Evolutionary conservation across 2,329 filamentous ascomycete genomes (phyloP).

Genomic region (Diaporthe aspalathi): DNA sequence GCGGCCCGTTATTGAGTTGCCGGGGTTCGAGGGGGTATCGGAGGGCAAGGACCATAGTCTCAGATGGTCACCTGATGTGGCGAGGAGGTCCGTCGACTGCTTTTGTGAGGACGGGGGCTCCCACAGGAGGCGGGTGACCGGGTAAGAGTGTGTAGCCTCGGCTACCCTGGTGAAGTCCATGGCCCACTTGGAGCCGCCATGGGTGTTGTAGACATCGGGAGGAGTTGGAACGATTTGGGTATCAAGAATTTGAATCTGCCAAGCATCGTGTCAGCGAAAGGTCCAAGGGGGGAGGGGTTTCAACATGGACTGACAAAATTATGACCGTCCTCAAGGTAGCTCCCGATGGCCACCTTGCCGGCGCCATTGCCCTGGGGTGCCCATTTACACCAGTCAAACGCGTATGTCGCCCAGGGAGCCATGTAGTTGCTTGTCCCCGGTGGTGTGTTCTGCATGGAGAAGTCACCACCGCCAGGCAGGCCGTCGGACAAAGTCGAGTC

Average conservation of each 20-base stretch:
- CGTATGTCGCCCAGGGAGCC: slow-evolving; percentile 94
- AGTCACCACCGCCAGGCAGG: slow-evolving; percentile 69
- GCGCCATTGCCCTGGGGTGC: slow-evolving; percentile 81
- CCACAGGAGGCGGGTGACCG: slow-evolving; percentile 94
- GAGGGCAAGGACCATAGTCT: slow-evolving; percentile 91
- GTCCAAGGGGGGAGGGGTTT: neutral
- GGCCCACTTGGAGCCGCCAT: slow-evolving; percentile 76
- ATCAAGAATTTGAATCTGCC: slow-evolving; percentile 95
- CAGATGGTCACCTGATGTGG: slow-evolving; percentile 94
- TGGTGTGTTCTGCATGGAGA: slow-evolving; percentile 74
- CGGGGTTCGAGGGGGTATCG: slow-evolving; percentile 69
- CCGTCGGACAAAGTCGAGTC: slow-evolving; percentile 84
- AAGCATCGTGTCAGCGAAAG: slow-evolving; percentile 20
- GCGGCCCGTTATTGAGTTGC: slow-evolving; percentile 74
- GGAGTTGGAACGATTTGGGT: slow-evolving; percentile 81
- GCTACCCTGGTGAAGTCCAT: slow-evolving; percentile 94
- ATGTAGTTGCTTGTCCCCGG: slow-evolving; percentile 90
- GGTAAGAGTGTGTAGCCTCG: slow-evolving; percentile 97
- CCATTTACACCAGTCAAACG: slow-evolving; percentile 99
- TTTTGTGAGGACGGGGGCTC: slow-evolving; percentile 96
- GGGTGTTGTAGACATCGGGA: slow-evolving; percentile 73
- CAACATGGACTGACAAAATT: slow-evolving; percentile 79
- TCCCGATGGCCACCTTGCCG: slow-evolving; percentile 93
- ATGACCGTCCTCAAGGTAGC: slow-evolving; percentile 96
- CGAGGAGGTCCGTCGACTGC: slow-evolving; percentile 92